These are phyloP conservation scores for Komagataella populi DNA, from an alignment of 805 yeast species.

Conservation along the genomic window DNA sequence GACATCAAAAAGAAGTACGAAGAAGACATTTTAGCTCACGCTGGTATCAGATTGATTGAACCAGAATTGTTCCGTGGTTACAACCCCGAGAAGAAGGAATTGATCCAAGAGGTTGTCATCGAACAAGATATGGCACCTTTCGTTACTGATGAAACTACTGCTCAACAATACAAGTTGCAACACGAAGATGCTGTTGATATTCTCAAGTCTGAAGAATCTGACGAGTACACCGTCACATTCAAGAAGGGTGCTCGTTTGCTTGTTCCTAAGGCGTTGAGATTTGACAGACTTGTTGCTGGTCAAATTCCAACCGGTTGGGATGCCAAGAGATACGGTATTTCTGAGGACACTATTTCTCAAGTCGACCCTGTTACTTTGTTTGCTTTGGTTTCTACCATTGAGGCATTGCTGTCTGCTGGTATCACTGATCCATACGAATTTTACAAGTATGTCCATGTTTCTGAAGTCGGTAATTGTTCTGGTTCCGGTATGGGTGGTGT, in stretches of 20 bases:
- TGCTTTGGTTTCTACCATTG: slow-evolving; percentile 88
- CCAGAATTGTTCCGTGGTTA: slow-evolving; percentile 91
- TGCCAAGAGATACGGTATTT: slow-evolving; percentile 87
- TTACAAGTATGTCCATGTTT: slow-evolving; percentile 94
- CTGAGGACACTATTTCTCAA: slow-evolving; percentile 85
- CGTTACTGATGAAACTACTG: slow-evolving; percentile 90
- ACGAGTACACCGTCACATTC: slow-evolving; percentile 82
- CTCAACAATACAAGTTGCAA: slow-evolving; percentile 84
- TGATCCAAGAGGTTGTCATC: slow-evolving; percentile 90
- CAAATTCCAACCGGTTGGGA: slow-evolving; percentile 99
- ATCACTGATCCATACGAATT: slow-evolving; percentile 97
- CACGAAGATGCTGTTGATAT: slow-evolving; percentile 92
- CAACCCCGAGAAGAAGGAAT: slow-evolving; percentile 85
- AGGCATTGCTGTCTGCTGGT: slow-evolving; percentile 90
- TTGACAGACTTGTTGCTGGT: slow-evolving; percentile 70
- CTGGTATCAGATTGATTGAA: slow-evolving; percentile 95
- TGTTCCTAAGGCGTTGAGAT: slow-evolving; percentile 77
- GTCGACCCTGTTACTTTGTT: slow-evolving; percentile 93
- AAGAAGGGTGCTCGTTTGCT: slow-evolving; percentile 85
- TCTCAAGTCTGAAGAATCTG: slow-evolving; percentile 77
- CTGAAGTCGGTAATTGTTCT: slow-evolving; percentile 98
- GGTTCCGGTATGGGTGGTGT: slow-evolving; percentile 99
- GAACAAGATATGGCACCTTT: slow-evolving; percentile 96
- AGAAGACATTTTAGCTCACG: slow-evolving; percentile 72
- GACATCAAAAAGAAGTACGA: slow-evolving; percentile 91